phyloP scores from a whole-genome alignment of 2,329 filamentous ascomycete species.

The Zasmidium citrigriseum region DNA sequence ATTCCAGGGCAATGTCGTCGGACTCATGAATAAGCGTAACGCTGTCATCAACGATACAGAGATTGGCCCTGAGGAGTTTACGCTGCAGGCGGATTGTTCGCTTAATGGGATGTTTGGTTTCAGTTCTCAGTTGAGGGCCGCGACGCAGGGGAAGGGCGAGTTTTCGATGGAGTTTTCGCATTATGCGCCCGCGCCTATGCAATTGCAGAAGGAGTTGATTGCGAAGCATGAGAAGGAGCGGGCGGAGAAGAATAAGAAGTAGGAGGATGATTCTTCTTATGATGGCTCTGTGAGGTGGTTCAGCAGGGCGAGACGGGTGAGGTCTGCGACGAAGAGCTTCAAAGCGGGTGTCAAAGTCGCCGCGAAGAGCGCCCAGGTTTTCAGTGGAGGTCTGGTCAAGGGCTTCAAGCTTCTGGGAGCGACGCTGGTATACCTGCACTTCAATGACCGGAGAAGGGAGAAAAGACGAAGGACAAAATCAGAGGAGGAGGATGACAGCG shows the following conservation, averaged over 20 bases:
- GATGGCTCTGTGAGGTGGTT: not conserved
- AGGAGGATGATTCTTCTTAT: not conserved
- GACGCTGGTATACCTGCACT: not conserved
- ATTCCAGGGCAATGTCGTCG: slow-evolving; percentile 95
- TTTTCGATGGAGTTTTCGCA: slow-evolving; percentile 99
- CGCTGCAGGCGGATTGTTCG: slow-evolving; percentile 85
- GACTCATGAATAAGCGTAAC: slow-evolving; percentile 93
- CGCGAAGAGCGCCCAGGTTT: not conserved
- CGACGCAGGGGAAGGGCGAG: slow-evolving; percentile 97
- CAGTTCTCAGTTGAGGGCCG: slow-evolving; percentile 83
- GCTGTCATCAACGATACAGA: slow-evolving; percentile 95
- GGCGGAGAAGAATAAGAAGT: slow-evolving; percentile 65
- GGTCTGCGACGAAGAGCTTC: not conserved
- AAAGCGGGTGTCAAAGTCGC: not conserved
- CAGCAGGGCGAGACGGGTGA: not conserved
- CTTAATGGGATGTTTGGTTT: slow-evolving; percentile 99
- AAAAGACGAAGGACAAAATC: not conserved
- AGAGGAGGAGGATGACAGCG: not conserved
- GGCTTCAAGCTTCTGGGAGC: not conserved
- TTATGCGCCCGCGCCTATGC: slow-evolving; percentile 81
- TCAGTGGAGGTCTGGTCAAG: not conserved
- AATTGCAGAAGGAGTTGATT: slow-evolving; percentile 79
- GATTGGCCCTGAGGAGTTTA: slow-evolving; percentile 91
- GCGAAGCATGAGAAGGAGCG: slow-evolving; percentile 68
- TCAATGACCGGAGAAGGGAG: not conserved